Evolutionary conservation across 2,329 filamentous ascomycete species (phyloP).

Genomic region (Aplosporella prunicola): DNA sequence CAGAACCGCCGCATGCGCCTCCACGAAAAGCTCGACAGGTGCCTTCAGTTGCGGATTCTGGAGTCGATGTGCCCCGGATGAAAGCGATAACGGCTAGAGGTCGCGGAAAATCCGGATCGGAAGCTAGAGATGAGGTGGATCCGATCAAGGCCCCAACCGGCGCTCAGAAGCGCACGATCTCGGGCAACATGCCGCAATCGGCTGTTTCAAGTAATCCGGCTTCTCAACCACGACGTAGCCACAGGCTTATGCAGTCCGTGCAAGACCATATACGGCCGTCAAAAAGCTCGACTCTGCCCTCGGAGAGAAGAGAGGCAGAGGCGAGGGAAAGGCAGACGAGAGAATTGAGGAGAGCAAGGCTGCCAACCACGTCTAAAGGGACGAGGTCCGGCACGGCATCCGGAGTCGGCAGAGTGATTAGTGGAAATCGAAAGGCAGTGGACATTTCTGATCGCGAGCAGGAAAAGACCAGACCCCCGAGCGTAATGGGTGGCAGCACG

Average conservation of each 20-base stretch:
- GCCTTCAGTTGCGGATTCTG: constrained; percentile 22
- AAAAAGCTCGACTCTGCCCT: constrained; percentile 50
- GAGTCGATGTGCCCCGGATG: constrained; percentile 28
- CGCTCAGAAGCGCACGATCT: constrained; percentile 85
- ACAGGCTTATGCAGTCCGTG: constrained; percentile 39
- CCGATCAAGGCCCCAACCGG: constrained; percentile 21
- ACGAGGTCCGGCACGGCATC: constrained; percentile 52
- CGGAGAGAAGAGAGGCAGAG: constrained; percentile 43
- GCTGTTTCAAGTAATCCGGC: constrained; percentile 30
- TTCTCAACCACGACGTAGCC: constrained; percentile 36
- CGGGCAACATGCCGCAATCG: constrained; percentile 55
- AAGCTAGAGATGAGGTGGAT: constrained; percentile 29
- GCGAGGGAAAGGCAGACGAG: constrained; percentile 47
- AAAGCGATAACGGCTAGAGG: constrained; percentile 31
- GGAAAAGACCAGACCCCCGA: constrained; percentile 47
- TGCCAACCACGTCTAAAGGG: constrained; percentile 58
- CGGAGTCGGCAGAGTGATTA: constrained; percentile 76
- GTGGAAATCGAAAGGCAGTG: constrained; percentile 76
- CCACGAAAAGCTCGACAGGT: constrained; percentile 29
- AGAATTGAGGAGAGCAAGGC: constrained; percentile 73
- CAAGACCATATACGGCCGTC: constrained; percentile 56
- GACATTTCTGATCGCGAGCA: constrained; percentile 51
- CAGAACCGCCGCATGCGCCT: constrained; percentile 43
- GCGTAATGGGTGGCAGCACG: constrained; percentile 15
- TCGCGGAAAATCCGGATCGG: constrained; percentile 31